Evolutionary conservation across 2,329 filamentous ascomycete species (phyloP).

Genomic region (Cephalotrichum gorgonifer): DNA sequence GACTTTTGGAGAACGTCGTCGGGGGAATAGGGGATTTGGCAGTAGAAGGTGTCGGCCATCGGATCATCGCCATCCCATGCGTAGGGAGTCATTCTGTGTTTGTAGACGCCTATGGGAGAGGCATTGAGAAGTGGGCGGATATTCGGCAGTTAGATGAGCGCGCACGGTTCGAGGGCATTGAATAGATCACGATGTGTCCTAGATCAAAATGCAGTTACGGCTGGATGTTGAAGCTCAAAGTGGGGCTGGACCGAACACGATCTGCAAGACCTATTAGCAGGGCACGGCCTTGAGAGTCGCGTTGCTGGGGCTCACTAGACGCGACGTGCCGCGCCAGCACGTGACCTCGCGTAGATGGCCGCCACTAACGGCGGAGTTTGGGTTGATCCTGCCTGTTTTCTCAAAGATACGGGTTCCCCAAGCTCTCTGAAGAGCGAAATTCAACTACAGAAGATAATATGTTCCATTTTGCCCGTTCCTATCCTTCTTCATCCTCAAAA

Average conservation of each 20-base stretch:
- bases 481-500: too few relatives aligned
- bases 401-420: too few relatives aligned
- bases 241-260: background rate
- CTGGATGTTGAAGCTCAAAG: slow-evolving; percentile 6
- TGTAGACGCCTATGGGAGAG: background rate
- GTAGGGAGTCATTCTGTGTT: slow-evolving; percentile 3
- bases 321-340: slow-evolving; percentile 21
- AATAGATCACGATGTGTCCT: background rate
- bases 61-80: slow-evolving; percentile 12
- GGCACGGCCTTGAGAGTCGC: too few relatives aligned
- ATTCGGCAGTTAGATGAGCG: background rate
- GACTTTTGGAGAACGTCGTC: slow-evolving; percentile 42
- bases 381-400: too few relatives aligned
- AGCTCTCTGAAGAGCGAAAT: too few relatives aligned
- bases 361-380: background rate
- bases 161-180: background rate
- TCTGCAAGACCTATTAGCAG: background rate
- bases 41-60: slow-evolving; percentile 30
- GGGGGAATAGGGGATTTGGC: slow-evolving; percentile 26
- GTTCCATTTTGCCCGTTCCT: too few relatives aligned
- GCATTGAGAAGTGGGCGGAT: background rate
- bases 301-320: slow-evolving; percentile 11
- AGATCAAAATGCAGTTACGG: background rate
- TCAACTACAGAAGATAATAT: too few relatives aligned
- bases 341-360: slow-evolving; percentile 16